These are phyloP conservation scores for Cocos nucifera DNA, from an alignment of 176 grass and related monocot genomes.

Conservation along the genomic window DNA sequence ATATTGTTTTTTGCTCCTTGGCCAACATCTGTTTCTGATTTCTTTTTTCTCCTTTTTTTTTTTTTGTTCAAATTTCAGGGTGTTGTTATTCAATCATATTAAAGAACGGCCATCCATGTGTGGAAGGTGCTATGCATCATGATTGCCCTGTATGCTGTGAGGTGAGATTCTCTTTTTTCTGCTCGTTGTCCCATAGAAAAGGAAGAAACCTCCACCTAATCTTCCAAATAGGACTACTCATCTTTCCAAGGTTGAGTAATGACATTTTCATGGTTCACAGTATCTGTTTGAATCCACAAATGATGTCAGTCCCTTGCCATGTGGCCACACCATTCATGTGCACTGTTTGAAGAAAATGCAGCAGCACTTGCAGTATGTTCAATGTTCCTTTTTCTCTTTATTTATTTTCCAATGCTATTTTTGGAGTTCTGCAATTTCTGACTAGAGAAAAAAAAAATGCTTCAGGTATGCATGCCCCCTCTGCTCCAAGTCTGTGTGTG, in stretches of 20 bases:
- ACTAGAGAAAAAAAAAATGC: background rate
- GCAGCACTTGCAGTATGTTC: slow-evolving; percentile 68
- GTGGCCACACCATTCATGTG: slow-evolving; percentile 87
- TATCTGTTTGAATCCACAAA: slow-evolving; percentile 87
- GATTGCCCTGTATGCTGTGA: slow-evolving; percentile 96
- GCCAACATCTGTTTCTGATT: no score
- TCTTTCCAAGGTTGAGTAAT: no score
- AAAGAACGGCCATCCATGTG: slow-evolving; percentile 79
- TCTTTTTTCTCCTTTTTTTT: no score
- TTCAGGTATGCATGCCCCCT: slow-evolving; percentile 77
- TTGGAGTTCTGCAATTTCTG: background rate
- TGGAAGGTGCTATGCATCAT: slow-evolving; percentile 97
- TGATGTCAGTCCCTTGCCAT: slow-evolving; percentile 58
- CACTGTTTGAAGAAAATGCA: slow-evolving; percentile 90
- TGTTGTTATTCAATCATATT: slow-evolving; percentile 77
- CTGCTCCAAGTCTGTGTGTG: slow-evolving; percentile 93
- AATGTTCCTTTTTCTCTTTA: background rate
- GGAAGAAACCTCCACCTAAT: no score
- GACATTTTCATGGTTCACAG: slow-evolving; percentile 15
- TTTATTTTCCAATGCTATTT: background rate
- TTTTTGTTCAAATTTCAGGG: slow-evolving; percentile 24
- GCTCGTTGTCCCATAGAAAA: background rate
- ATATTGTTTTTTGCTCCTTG: no score
- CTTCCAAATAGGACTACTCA: background rate
- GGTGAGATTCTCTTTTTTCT: slow-evolving; percentile 29